These are phyloP conservation scores for Podospora bellae-mahoneyi DNA, from an alignment of 495 filamentous ascomycete genomes.

Conservation along the genomic window DNA sequence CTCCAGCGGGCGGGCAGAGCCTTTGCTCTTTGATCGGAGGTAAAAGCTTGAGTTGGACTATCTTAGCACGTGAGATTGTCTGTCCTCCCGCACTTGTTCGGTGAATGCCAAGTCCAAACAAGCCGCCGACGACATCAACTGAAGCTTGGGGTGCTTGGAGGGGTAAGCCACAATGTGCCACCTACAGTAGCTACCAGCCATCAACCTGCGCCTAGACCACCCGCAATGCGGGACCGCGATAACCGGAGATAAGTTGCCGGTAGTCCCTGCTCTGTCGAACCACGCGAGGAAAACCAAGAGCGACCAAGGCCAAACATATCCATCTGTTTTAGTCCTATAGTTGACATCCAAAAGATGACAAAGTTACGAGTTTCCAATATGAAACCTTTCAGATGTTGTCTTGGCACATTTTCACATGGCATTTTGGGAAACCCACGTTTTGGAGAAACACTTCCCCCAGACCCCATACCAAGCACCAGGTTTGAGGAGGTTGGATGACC, in stretches of 20 bases:
- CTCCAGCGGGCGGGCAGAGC: not conserved
- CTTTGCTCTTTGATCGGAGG: not conserved
- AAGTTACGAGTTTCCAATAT: not conserved
- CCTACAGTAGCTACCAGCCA: too few relatives aligned
- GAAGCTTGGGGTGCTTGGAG: not conserved
- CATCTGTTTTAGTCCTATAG: not conserved
- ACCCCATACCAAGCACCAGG: not conserved
- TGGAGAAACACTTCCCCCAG: not conserved
- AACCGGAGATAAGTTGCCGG: not conserved
- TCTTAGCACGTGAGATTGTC: not conserved
- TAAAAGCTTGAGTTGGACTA: not conserved
- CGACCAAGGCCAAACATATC: not conserved
- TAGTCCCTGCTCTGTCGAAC: not conserved
- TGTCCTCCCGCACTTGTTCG: not conserved
- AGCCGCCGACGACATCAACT: not conserved
- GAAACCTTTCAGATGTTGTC: not conserved
- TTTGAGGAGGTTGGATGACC: not conserved
- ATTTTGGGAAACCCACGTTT: not conserved
- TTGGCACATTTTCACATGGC: not conserved
- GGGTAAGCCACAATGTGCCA: not conserved
- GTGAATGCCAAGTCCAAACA: not conserved
- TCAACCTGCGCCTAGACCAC: not conserved
- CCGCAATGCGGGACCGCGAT: not conserved
- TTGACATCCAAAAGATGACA: not conserved
- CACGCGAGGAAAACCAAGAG: not conserved